Evolutionary conservation across 1,139 yeast species (phyloP).

Genomic region (Geotrichum phurueaensis): DNA sequence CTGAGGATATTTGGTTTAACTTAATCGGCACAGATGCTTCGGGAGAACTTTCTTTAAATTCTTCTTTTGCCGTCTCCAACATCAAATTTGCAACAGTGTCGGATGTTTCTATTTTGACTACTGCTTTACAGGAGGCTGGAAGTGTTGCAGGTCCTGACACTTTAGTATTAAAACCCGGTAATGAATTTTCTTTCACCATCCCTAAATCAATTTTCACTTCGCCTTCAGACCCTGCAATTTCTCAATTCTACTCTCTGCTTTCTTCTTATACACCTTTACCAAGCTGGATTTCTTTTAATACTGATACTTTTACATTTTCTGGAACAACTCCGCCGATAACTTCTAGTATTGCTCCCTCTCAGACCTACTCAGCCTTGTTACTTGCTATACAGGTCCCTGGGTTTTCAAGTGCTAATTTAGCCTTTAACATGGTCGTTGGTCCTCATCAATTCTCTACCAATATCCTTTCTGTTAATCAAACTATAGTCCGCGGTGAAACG

Average conservation of each 20-base stretch:
- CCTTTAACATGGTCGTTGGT: conserved; percentile 73
- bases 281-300: conserved; percentile 69
- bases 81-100: conserved; percentile 27
- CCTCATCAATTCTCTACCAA: conserved; percentile 77
- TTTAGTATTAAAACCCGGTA: conserved; percentile 65
- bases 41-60: conserved; percentile 42
- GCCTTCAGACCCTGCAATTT: conserved; percentile 43
- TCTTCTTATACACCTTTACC: conserved; percentile 83
- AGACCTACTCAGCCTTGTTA: conserved; percentile 61
- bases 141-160: conserved; percentile 46
- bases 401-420: conserved; percentile 63
- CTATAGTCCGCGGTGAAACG: conserved; percentile 57
- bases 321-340: conserved; percentile 88
- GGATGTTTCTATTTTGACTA: conserved; percentile 17
- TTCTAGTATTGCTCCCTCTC: conserved; percentile 82
- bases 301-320: conserved; percentile 53
- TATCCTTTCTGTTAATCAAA: conserved; percentile 41
- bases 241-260: conserved; percentile 79
- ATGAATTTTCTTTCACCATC: conserved; percentile 57
- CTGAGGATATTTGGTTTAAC: conserved; percentile 40
- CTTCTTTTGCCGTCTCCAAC: conserved; percentile 54
- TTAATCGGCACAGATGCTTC: conserved; percentile 61
- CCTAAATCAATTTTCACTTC: conserved; percentile 48
- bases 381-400: conserved; percentile 78
- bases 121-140: conserved; percentile 28